phyloP scores from a whole-genome alignment of 2,329 filamentous ascomycete genomes.

The Botrytis galanthina region DNA sequence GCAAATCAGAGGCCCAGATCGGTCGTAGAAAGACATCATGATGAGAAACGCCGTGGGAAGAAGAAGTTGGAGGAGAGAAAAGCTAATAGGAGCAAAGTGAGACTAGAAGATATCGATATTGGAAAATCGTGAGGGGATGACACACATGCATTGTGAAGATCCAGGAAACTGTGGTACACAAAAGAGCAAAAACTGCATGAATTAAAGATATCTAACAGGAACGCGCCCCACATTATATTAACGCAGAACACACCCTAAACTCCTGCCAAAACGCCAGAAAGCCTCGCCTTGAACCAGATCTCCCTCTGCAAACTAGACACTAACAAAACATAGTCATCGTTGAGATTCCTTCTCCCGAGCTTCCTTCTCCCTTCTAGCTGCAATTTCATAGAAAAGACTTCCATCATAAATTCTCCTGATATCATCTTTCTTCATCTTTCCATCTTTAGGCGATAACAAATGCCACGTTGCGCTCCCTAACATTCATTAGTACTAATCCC shows the following conservation, averaged over 20 bases:
- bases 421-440: conserved; percentile 56
- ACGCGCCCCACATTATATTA: not conserved
- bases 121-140: not conserved
- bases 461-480: conserved; percentile 50
- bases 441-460: conserved; percentile 55
- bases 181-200: not conserved
- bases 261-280: not conserved
- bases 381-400: conserved; percentile 49
- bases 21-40: not conserved
- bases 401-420: conserved; percentile 52
- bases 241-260: not conserved
- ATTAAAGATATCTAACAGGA: not conserved
- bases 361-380: conserved; percentile 33
- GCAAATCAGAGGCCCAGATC: not conserved
- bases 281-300: not conserved
- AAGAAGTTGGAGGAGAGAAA: not conserved
- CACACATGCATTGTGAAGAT: not conserved
- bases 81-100: not conserved
- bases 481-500: not conserved
- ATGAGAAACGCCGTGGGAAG: not conserved
- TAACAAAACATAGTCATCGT: not conserved
- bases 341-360: conserved; percentile 16
- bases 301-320: not conserved
- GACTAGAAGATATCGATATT: not conserved
- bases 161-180: not conserved